Percentiles rank a stretch among this genome's conserved stretches.
phyloP scores from a whole-genome alignment of 306 rosid genomes.

The Pterocarpus santalinus region DNA sequence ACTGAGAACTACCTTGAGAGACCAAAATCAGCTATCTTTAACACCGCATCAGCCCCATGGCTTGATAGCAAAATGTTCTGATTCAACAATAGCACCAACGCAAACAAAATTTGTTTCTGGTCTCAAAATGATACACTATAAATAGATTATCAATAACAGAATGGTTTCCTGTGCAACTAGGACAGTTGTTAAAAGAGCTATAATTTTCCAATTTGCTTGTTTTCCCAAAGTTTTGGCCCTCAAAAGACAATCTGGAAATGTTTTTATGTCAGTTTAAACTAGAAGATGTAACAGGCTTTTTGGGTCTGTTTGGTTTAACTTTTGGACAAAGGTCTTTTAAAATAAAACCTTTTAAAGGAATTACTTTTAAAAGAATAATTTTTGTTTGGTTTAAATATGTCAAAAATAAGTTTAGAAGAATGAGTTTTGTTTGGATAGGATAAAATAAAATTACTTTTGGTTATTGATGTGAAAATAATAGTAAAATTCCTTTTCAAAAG shows the following conservation, averaged over 20 bases:
- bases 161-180: background rate
- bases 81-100: constrained; percentile 40
- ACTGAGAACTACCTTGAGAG: constrained; percentile 65
- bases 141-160: constrained; percentile 5
- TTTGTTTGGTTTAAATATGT: too few species aligned
- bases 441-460: too few species aligned
- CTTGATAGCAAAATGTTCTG: constrained; percentile 69
- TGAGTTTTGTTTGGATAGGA: too few species aligned
- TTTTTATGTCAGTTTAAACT: constrained; percentile 20
- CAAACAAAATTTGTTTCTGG: constrained; percentile 42
- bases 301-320: too few species aligned
- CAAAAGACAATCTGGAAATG: constrained; percentile 23
- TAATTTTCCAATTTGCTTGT: background rate
- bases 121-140: constrained; percentile 35
- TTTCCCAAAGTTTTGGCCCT: background rate
- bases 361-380: too few species aligned
- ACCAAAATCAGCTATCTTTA: constrained; percentile 78
- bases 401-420: too few species aligned
- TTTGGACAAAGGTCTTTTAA: too few species aligned
- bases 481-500: too few species aligned
- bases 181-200: constrained; percentile 7
- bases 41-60: constrained; percentile 50
- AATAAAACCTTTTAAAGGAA: too few species aligned
- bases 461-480: too few species aligned
- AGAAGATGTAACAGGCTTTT: background rate